Base-by-base conservation (phyloP, 2,329 filamentous ascomycete species). In the Saccharata proteae region DNA sequence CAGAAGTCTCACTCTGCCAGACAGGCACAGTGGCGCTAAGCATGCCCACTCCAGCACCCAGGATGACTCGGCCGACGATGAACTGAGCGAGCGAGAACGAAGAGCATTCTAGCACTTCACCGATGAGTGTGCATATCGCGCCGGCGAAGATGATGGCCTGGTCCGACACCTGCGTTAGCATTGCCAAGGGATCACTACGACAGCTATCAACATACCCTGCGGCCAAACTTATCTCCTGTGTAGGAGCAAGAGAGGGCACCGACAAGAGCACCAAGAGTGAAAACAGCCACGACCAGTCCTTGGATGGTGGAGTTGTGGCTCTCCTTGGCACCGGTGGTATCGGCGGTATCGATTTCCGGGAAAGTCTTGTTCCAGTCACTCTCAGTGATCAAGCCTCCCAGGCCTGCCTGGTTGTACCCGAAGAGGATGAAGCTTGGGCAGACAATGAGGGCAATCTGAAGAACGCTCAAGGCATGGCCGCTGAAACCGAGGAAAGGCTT, bases 321-420 rank as follows among this genome's bases (percentile, higher is more conserved):
- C 43, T 67, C 61, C 23, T 51, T 38, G 1, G 51, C 47, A 3
- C 63, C 64, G 1, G 40, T 49, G 2, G 58, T 53, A 41, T 61
- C 49, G 25, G 61, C 41, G 0, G 64, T 68, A 44, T 69, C 56
- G 41, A 69, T 65, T 30, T 55, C 42, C 2, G 65, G 65, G 39
- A 70, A 67, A 35, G 57, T 54, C 35, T 57, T 46, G 26, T 54
- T 51, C 54, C 55, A 59, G 36, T 52, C 51, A 6, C 40, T 35
- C 2, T 57, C 45, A 34, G 60, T 49, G 36, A 61, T 42, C n/a
- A 68, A 49, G 10, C 64, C 62, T 26, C 64, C 64, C n/a, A 62
- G 54, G 27, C 61, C 61, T 29, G 61, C 59, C 42, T 67, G 62
- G 43, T 69, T 67, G 52, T 67, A 69, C 31, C 65, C 65, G 40